Evolutionary conservation across 352 stramenopile species (phyloP), one percentile per base, ranked within the genome.

Genomic region (Globisporangium okanoganense): DNA sequence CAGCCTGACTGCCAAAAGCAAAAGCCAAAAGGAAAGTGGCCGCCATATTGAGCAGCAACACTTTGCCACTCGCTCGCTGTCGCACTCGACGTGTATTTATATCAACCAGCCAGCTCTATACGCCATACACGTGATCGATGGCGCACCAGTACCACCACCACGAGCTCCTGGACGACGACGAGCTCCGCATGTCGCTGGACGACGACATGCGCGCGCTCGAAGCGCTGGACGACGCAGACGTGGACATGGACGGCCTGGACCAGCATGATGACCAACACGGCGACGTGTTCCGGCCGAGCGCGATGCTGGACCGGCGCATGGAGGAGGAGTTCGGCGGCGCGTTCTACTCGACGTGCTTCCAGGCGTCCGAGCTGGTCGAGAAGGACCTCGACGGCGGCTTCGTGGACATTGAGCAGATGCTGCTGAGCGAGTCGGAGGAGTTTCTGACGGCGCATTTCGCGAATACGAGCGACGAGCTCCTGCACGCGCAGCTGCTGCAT

Each of bases 371-470:
- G 44, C 53, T 66, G 14, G 29, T 62, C 5, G 38, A 71, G 58
- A 73, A 47, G 52, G 59, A 59, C 50, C 52, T 69, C 31, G 78
- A 67, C 6, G 58, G 73, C 29, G 68, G 58, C 1, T 70, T 75
- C 49, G 71, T 72, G 41, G 77, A 90, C 50, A 78, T 90, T n/a
- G 81, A 90, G 67, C 81, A 85, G 41, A 77, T 90, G 75, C 66
- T 90, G 38, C 64, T 85, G 48, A 70, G 53, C 56, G 70, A 71
- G 3, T 61, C 63, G 6, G 73, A 85, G 25, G 70, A 84, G 24
- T 65, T 61, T 5, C 58, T 88, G 31, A 65, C 68, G 18, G 35
- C 60, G 31, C 60, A 66, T 27, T 66, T 66, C 40, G 60, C 29
- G 54, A 29, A 43, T n/a, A 31, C 49, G 18, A 56, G 49, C 10